Conservation (phyloP, 2,329 filamentous ascomycete genomes). For the Lecanoromycetidae sp. region DNA sequence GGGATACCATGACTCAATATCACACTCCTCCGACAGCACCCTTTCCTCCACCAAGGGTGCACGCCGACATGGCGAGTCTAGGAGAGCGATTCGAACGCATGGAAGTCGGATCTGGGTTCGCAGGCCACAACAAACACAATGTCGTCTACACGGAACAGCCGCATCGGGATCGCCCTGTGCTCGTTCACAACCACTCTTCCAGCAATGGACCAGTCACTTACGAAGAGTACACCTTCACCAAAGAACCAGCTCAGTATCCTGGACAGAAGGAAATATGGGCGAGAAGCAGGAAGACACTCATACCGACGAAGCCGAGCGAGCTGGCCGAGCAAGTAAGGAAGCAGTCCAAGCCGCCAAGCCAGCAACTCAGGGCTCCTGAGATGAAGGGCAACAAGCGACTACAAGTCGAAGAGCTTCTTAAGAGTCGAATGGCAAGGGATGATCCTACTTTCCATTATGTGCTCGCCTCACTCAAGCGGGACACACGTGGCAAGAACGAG, state of each 20-base stretch:
- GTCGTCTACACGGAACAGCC: background rate
- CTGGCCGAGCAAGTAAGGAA: conserved; percentile 3
- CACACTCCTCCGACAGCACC: too few species aligned
- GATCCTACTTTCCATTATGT: conserved; percentile 27
- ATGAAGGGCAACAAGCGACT: conserved; percentile 20
- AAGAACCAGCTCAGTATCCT: background rate
- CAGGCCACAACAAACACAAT: background rate
- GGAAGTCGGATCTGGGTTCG: too few species aligned
- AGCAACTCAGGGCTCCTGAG: background rate
- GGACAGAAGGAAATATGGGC: background rate
- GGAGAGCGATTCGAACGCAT: too few species aligned
- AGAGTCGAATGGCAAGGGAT: conserved; percentile 22
- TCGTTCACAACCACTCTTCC: background rate
- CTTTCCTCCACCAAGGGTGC: too few species aligned
- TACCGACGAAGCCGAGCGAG: background rate
- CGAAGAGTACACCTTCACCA: conserved; percentile 28
- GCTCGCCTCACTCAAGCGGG: conserved; percentile 27
- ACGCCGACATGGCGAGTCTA: too few species aligned
- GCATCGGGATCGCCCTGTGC: background rate
- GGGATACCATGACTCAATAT: too few species aligned
- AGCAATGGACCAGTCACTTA: conserved; percentile 15
- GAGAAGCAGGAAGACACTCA: background rate
- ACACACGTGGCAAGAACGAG: conserved; percentile 22
- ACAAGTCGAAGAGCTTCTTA: conserved; percentile 28
- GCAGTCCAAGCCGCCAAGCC: background rate